Percentiles rank a stretch among this genome's conserved stretches.
These are phyloP conservation scores for Coniella vitis DNA, from an alignment of 2,329 filamentous ascomycete species.

Conservation along the genomic window DNA sequence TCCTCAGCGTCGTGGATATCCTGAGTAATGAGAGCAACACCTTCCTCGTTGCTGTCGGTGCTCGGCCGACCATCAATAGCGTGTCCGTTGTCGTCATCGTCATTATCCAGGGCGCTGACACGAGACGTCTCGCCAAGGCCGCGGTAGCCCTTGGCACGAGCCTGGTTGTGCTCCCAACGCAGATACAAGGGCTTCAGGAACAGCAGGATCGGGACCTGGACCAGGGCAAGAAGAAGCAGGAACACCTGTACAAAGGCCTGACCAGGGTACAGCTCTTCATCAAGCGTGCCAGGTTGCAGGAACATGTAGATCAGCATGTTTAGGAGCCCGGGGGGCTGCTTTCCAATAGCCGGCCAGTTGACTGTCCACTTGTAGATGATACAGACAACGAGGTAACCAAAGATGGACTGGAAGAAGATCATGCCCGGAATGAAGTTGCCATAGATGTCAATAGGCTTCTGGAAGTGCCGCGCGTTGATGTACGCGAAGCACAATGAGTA, in stretches of 20 bases:
- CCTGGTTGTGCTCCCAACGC: constrained; percentile 85
- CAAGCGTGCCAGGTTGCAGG: constrained; percentile 69
- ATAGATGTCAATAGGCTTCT: constrained; percentile 90
- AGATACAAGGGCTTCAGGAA: constrained; percentile 96
- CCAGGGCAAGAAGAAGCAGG: constrained; percentile 73
- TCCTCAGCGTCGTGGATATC: constrained; percentile 74
- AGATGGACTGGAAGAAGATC: constrained; percentile 99
- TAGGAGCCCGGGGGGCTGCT: constrained; percentile 75
- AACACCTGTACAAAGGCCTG: constrained; percentile 71
- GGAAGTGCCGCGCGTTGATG: constrained; percentile 92
- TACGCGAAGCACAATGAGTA: constrained; percentile 92
- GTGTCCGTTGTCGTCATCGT: constrained; percentile 65
- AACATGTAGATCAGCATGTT: constrained; percentile 99
- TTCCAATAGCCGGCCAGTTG: constrained; percentile 65
- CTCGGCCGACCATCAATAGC: constrained; percentile 53
- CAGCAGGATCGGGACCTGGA: constrained; percentile 83
- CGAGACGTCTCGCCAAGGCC: constrained; percentile 84
- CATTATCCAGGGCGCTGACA: constrained; percentile 84
- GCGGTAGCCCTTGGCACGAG: constrained; percentile 82
- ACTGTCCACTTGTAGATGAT: constrained; percentile 97
- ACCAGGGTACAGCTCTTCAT: constrained; percentile 69
- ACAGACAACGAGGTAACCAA: constrained; percentile 88
- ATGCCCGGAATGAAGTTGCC: constrained; percentile 96
- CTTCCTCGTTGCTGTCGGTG: constrained; percentile 64
- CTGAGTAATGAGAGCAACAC: constrained; percentile 81